phyloP scores from a whole-genome alignment of 2,329 filamentous ascomycete genomes.

The Lachnellula occidentalis region DNA sequence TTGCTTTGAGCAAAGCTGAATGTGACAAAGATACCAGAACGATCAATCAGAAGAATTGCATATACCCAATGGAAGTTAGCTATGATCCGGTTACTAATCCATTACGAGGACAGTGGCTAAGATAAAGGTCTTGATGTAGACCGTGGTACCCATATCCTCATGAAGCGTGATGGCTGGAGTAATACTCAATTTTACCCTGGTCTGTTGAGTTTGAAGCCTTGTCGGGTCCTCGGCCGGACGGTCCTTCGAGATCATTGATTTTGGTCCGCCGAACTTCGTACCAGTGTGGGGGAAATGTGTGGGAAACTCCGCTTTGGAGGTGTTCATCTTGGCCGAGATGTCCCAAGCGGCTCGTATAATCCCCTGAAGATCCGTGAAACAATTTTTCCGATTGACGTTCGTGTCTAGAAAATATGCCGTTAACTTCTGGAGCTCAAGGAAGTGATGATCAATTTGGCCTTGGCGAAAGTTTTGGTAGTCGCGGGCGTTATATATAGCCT shows the following conservation, averaged over 20 bases:
- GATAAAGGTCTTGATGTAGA: conserved; percentile 25
- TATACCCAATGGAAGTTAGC: too few species aligned
- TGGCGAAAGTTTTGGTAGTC: conserved; percentile 28
- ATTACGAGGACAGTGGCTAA: conserved; percentile 24
- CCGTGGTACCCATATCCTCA: conserved; percentile 36
- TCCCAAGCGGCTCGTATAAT: conserved; percentile 23
- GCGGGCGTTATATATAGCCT: conserved; percentile 33
- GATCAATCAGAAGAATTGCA: too few species aligned
- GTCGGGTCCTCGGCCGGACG: conserved; percentile 35
- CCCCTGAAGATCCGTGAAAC: conserved; percentile 35
- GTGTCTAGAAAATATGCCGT: conserved; percentile 39
- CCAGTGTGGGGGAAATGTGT: conserved; percentile 47
- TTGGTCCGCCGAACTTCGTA: conserved; percentile 43
- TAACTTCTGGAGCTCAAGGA: conserved; percentile 36
- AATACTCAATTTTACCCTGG: conserved; percentile 47
- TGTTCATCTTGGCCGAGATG: conserved; percentile 42
- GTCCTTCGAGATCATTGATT: conserved; percentile 39
- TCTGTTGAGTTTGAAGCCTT: conserved; percentile 45
- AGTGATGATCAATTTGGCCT: conserved; percentile 16
- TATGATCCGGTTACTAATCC: conserved; percentile 6
- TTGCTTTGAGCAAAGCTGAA: too few species aligned
- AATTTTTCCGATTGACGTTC: conserved; percentile 31
- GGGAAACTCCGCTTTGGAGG: conserved; percentile 36
- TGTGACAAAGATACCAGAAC: too few species aligned
- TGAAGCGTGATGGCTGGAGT: conserved; percentile 51